Conservation (phyloP, 805 yeast genomes). For the Saccharomycopsis olivae region DNA sequence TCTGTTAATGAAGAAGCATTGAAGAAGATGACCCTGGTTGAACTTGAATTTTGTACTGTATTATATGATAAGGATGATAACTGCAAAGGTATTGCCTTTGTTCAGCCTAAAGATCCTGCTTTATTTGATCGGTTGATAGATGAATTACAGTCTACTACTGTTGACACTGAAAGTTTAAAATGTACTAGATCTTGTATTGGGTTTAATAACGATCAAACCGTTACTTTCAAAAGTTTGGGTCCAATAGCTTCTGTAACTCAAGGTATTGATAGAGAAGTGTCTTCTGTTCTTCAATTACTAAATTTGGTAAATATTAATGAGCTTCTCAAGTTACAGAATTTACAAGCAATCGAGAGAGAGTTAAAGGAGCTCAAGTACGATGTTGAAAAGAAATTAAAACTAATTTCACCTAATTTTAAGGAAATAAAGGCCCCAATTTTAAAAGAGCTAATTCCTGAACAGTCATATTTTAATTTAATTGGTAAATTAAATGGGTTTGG, state of each 20-base stretch:
- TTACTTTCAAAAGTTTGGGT: conserved; percentile 20
- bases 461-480: conserved; percentile 27
- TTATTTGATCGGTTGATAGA: conserved; percentile 23
- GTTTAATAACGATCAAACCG: conserved; percentile 17
- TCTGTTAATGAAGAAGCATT: conserved; percentile 35
- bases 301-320: conserved; percentile 62
- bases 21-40: conserved; percentile 24
- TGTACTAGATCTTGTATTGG: conserved; percentile 33
- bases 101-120: conserved; percentile 27
- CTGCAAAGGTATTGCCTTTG: conserved; percentile 51
- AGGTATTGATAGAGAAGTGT: conserved; percentile 23
- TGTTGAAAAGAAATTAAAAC: conserved; percentile 27
- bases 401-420: conserved; percentile 34
- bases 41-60: conserved; percentile 14
- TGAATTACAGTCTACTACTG: conserved; percentile 26
- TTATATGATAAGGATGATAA: conserved; percentile 38
- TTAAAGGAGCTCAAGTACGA: conserved; percentile 40
- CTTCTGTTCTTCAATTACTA: conserved; percentile 50
- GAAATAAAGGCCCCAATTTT: conserved; percentile 55
- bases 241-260: conserved; percentile 19
- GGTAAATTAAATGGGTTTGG: conserved; percentile 48
- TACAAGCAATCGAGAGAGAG: neutral
- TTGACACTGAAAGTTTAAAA: conserved; percentile 27
- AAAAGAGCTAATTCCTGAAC: conserved; percentile 25
- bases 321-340: conserved; percentile 38